These are phyloP conservation scores for Chalara sp. DNA, from an alignment of 2,329 filamentous ascomycete species.

Conservation along the genomic window DNA sequence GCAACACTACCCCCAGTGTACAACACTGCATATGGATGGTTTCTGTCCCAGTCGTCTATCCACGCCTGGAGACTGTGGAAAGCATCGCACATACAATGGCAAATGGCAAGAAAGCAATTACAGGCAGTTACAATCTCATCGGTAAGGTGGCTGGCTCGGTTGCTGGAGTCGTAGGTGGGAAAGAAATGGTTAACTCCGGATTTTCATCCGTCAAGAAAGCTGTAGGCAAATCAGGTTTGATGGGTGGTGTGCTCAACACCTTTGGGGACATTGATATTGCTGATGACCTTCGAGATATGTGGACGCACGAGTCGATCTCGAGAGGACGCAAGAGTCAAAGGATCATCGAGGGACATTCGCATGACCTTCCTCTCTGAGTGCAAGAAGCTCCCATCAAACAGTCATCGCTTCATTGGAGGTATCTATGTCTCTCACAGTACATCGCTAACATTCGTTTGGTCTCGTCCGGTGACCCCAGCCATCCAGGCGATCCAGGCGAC, in stretches of 20 bases:
- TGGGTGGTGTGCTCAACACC: constrained; percentile 91
- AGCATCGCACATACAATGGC: constrained; percentile 85
- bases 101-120: constrained; percentile 93
- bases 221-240: constrained; percentile 88
- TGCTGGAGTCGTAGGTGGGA: constrained; percentile 90
- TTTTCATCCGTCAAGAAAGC: constrained; percentile 96
- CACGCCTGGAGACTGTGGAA: constrained; percentile 84
- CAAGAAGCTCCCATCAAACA: constrained; percentile 39
- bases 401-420: too few species aligned
- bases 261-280: constrained; percentile 94
- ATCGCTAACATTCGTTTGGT: constrained; percentile 37
- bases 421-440: background rate
- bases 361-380: constrained; percentile 96
- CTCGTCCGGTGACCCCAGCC: constrained; percentile 90
- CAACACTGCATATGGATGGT: constrained; percentile 98
- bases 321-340: constrained; percentile 90
- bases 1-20: constrained; percentile 85
- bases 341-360: constrained; percentile 87
- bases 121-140: constrained; percentile 90
- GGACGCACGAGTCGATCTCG: constrained; percentile 97
- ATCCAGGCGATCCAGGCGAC: constrained; percentile 94
- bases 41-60: constrained; percentile 85
- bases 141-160: constrained; percentile 94
- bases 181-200: constrained; percentile 84
- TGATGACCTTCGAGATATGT: constrained; percentile 91